phyloP scores from a whole-genome alignment of 257 asterid species.

The Echium plantagineum region DNA sequence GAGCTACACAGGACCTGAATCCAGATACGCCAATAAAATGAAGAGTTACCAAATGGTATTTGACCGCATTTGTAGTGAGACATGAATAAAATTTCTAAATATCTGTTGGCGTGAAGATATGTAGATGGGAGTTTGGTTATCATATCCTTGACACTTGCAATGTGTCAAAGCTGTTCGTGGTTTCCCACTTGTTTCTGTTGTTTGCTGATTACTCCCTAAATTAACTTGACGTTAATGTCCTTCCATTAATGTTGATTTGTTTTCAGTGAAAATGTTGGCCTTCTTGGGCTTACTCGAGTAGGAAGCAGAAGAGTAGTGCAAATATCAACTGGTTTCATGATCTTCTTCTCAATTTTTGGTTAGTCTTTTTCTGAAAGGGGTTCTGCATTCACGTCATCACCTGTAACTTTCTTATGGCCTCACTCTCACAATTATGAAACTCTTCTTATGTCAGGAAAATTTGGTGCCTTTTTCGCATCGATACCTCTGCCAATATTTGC shows the following conservation, averaged over 20 bases:
- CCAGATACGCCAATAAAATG: too few species aligned
- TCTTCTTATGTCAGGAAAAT: conserved; percentile 56
- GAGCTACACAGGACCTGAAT: too few species aligned
- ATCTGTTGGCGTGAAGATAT: neutral
- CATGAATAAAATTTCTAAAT: neutral
- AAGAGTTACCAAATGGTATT: too few species aligned
- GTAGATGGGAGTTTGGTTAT: neutral
- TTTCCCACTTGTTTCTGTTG: neutral
- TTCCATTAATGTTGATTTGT: neutral
- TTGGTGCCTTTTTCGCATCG: conserved; percentile 91
- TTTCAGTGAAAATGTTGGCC: conserved; percentile 92
- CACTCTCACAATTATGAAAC: neutral
- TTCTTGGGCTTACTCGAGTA: conserved; percentile 89
- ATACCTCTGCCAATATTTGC: conserved; percentile 92
- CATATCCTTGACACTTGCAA: neutral
- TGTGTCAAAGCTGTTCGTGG: neutral
- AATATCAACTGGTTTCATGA: conserved; percentile 86
- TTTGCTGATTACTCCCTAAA: neutral
- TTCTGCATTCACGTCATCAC: neutral
- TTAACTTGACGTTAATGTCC: neutral
- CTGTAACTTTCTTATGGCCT: neutral
- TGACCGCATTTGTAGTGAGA: too few species aligned
- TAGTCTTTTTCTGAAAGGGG: conserved; percentile 5
- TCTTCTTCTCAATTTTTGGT: conserved; percentile 98
- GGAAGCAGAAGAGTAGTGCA: conserved; percentile 99